phyloP scores from a whole-genome alignment of 2,329 filamentous ascomycete species.

The Verticillium tricorpus region DNA sequence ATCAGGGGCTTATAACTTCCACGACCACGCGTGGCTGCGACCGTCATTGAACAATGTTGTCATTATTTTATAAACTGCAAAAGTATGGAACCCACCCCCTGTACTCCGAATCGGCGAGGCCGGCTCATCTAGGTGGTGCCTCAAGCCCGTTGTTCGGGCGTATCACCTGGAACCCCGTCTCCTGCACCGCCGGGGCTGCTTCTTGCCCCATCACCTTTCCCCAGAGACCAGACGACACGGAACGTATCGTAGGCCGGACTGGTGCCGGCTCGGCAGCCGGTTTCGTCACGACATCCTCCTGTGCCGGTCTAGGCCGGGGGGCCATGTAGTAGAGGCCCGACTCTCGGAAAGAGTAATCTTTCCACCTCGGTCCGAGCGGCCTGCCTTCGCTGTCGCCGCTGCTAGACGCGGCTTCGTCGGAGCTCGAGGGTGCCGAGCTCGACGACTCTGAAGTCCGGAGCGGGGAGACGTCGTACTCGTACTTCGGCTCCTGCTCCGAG shows the following conservation, averaged over 20 bases:
- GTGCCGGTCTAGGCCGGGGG: not conserved
- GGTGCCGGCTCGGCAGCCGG: not conserved
- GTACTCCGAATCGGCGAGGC: too few relatives aligned
- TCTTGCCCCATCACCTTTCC: not conserved
- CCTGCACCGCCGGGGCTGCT: not conserved
- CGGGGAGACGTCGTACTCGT: not conserved
- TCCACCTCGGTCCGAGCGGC: constrained; percentile 18
- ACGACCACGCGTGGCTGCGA: too few relatives aligned
- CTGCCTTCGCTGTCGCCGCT: not conserved
- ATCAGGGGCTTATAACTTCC: too few relatives aligned
- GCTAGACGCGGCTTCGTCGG: constrained; percentile 1
- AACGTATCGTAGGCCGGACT: not conserved
- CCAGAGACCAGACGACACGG: not conserved
- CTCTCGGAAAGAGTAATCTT: constrained; percentile 31
- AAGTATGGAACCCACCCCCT: too few relatives aligned
- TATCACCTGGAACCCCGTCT: not conserved
- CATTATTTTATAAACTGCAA: too few relatives aligned
- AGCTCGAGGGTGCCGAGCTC: not conserved
- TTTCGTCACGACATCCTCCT: not conserved
- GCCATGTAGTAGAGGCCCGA: constrained; percentile 26
- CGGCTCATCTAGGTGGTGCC: not conserved
- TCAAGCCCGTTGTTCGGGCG: not conserved
- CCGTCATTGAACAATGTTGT: too few relatives aligned
- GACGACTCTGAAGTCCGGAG: constrained; percentile 3
- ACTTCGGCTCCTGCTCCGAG: constrained; percentile 1